A percentile compares a stretch with the other conserved stretches of the same genome.
These are phyloP conservation scores for Cladosporium colombiae DNA, from an alignment of 2,329 filamentous ascomycete genomes.

Conservation along the genomic window DNA sequence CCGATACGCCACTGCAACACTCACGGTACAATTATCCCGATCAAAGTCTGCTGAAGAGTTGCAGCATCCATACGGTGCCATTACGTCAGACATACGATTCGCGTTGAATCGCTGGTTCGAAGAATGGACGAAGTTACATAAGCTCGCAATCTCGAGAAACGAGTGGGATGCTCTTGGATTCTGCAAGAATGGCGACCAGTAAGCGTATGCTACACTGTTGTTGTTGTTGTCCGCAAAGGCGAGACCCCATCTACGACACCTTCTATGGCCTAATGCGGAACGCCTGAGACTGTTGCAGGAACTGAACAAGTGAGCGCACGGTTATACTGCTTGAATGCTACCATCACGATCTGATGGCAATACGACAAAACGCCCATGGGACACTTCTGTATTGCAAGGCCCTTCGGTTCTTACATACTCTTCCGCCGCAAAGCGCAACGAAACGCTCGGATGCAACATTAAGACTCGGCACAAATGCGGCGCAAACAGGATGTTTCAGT, in stretches of 20 bases:
- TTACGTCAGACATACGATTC: neutral
- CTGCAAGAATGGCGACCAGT: conserved; percentile 24
- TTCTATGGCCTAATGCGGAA: neutral
- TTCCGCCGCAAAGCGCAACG: neutral
- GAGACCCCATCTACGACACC: neutral
- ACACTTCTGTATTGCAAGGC: neutral
- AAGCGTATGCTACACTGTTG: conserved; percentile 21
- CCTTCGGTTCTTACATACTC: neutral
- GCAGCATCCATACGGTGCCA: neutral
- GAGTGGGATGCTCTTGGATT: conserved; percentile 23
- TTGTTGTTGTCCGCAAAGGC: conserved; percentile 6
- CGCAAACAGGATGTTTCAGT: neutral
- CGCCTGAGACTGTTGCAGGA: neutral
- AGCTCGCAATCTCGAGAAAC: conserved; percentile 1
- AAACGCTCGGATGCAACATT: neutral
- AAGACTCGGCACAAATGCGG: neutral
- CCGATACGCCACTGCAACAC: neutral
- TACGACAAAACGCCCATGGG: neutral
- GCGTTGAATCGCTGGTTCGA: conserved; percentile 22
- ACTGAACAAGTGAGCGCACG: neutral
- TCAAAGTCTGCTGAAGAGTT: neutral
- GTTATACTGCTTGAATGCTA: neutral
- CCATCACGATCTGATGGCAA: neutral
- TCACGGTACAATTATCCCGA: neutral
- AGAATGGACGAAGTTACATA: conserved; percentile 17